Percentiles rank a stretch among this genome's conserved stretches.
Evolutionary conservation across 169 alveolate species (phyloP).

Genomic region (Eimeria praecox): DNA sequence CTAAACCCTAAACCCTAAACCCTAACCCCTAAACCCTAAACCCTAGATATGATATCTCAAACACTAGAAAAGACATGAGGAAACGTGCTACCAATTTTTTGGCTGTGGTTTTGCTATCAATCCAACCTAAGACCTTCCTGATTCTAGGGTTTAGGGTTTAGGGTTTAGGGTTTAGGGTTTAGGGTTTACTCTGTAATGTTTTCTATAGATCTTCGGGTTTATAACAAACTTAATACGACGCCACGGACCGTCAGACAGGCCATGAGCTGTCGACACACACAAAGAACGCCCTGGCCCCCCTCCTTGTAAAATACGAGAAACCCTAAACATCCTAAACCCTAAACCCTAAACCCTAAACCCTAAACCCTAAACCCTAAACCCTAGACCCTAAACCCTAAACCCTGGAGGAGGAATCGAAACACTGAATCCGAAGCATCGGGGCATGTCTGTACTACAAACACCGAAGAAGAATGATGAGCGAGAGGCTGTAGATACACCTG

Average conservation of each 20-base stretch:
- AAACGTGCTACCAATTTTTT: too few relatives aligned
- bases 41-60: too few relatives aligned
- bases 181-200: background rate
- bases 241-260: conserved; percentile 75
- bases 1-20: background rate
- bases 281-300: conserved; percentile 77
- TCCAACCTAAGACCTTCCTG: too few relatives aligned
- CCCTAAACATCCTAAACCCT: conserved; percentile 31
- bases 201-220: background rate
- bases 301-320: conserved; percentile 22
- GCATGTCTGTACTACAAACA: background rate
- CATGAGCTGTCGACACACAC: conserved; percentile 70
- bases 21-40: background rate
- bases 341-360: conserved; percentile 17
- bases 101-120: too few relatives aligned
- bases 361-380: conserved; percentile 27
- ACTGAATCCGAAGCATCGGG: background rate
- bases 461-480: background rate
- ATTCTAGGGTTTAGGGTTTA: conserved; percentile 14
- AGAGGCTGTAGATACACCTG: background rate
- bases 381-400: conserved; percentile 14
- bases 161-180: conserved; percentile 14
- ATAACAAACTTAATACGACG: conserved; percentile 9
- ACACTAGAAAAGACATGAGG: too few relatives aligned
- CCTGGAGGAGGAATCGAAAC: background rate